phyloP scores from a whole-genome alignment of 139 green algal genomes.

The Auxenochlorella pyrenoidosa region DNA sequence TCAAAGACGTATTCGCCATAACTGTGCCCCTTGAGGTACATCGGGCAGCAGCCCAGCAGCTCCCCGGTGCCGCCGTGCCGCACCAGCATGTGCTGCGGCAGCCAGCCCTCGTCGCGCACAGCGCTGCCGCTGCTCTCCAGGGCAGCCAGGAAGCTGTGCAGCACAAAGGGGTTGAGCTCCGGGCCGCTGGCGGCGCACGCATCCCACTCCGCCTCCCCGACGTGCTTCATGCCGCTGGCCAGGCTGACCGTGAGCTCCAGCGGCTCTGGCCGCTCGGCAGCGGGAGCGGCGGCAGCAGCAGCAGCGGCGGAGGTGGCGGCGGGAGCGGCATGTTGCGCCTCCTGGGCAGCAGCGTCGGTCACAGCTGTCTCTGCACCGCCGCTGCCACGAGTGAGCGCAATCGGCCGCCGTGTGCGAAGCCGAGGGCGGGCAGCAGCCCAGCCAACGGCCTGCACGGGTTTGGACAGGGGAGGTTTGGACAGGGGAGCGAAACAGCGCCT shows the following conservation, averaged over 20 bases:
- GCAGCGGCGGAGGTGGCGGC: neutral
- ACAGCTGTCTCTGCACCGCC: neutral
- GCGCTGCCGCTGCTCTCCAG: constrained; percentile 73
- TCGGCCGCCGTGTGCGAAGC: neutral
- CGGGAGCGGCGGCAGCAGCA: neutral
- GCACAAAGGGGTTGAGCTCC: constrained; percentile 83
- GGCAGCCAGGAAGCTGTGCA: constrained; percentile 69
- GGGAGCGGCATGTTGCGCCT: no score
- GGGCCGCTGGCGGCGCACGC: constrained; percentile 45
- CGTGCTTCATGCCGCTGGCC: constrained; percentile 43
- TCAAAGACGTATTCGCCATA: constrained; percentile 93
- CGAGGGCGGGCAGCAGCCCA: neutral
- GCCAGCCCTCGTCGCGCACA: constrained; percentile 73
- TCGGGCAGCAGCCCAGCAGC: constrained; percentile 67
- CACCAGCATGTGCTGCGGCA: constrained; percentile 74
- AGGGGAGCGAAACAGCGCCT: neutral
- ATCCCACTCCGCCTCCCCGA: constrained; percentile 73
- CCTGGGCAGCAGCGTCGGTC: neutral
- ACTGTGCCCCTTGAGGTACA: constrained; percentile 80
- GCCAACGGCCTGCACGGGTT: neutral
- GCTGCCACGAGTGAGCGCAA: neutral
- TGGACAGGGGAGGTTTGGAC: no score
- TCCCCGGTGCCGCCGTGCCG: constrained; percentile 33
- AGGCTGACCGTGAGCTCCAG: constrained; percentile 11
- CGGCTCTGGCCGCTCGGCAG: neutral